Evolutionary conservation across 2,329 filamentous ascomycete species (phyloP), one percentile per base, ranked within the genome.

Genomic region (Arthrinium phaeospermum): DNA sequence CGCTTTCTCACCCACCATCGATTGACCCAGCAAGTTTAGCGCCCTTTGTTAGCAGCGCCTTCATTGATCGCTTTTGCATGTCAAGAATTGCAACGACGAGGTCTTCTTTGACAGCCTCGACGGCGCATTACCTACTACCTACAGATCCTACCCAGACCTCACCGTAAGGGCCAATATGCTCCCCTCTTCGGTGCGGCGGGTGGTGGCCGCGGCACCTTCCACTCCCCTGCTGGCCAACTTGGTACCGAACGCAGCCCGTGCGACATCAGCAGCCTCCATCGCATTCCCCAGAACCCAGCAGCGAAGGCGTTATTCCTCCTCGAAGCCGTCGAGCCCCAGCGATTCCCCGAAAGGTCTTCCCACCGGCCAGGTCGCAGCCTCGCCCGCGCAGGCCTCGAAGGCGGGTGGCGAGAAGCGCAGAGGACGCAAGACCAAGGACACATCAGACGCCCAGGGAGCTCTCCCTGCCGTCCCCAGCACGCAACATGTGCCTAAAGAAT

Each of bases 401-500:
- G 83, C 82, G 86, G 86, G 80, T 71, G 81, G 83, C 74, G 87
- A 89, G 76, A 90, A 89, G 84, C 83, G 87, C 78, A 30, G 70
- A 45, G 91, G 87, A 81, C 87, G 87, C 79, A 91, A 90, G 83
- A 82, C 82, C 74, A 91, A 90, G 81, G 87, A 88, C 72, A 81
- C 83, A 72, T 84, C 86, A 73, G 84, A 85, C 72, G 81, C 84
- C 67, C 83, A 88, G 75, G 85, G 84, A 70, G 90, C 90, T 76
- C 86, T 94, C 72, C 93, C 93, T 51, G 91, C 90, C 80, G 93
- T 95, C 61, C 93, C 93, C 71, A 92, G 89, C 80, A 95, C 93
- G 68, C 89, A 92, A 75, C 90, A 94, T 83, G 87, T 95, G 76
- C 88, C 90, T 70, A 88, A 91, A 79, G 87, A 90, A 82, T 90